A percentile compares a stretch with the other conserved stretches of the same genome.
Conservation (phyloP, 495 filamentous ascomycete genomes). For the Trichoderma virens region DNA sequence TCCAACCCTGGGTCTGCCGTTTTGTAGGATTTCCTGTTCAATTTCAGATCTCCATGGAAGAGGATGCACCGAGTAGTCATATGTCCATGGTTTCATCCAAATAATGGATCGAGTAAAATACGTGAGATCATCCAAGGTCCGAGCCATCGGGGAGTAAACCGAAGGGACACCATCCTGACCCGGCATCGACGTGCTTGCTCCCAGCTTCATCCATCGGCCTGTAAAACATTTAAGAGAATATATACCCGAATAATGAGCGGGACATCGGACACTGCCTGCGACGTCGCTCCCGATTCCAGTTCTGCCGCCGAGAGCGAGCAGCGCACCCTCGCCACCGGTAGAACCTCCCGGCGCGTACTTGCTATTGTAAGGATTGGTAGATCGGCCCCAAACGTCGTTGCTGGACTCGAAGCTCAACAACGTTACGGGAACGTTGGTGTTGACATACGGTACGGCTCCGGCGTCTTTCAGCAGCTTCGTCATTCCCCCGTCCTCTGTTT, state of each 20-base stretch:
- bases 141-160: too few relatives aligned
- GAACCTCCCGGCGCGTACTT: slow-evolving; percentile 87
- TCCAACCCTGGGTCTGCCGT: slow-evolving; percentile 62
- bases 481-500: too few relatives aligned
- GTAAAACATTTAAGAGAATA: slow-evolving; percentile 88
- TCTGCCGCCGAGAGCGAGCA: too few relatives aligned
- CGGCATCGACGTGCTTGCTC: too few relatives aligned
- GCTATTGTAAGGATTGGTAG: slow-evolving; percentile 72
- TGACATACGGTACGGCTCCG: slow-evolving; percentile 93
- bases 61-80: slow-evolving; percentile 81
- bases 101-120: too few relatives aligned
- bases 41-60: slow-evolving; percentile 65
- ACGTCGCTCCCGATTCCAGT: too few relatives aligned
- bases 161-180: too few relatives aligned
- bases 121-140: too few relatives aligned
- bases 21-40: slow-evolving; percentile 51
- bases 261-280: slow-evolving; percentile 81
- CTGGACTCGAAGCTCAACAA: slow-evolving; percentile 86
- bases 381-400: slow-evolving; percentile 83
- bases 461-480: slow-evolving; percentile 78
- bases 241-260: slow-evolving; percentile 89
- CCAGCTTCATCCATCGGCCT: slow-evolving; percentile 96
- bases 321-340: too few relatives aligned
- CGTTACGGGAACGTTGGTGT: slow-evolving; percentile 88
- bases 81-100: too few relatives aligned